Conservation (phyloP, 2,329 filamentous ascomycete species). For the Botryotinia globosa region DNA sequence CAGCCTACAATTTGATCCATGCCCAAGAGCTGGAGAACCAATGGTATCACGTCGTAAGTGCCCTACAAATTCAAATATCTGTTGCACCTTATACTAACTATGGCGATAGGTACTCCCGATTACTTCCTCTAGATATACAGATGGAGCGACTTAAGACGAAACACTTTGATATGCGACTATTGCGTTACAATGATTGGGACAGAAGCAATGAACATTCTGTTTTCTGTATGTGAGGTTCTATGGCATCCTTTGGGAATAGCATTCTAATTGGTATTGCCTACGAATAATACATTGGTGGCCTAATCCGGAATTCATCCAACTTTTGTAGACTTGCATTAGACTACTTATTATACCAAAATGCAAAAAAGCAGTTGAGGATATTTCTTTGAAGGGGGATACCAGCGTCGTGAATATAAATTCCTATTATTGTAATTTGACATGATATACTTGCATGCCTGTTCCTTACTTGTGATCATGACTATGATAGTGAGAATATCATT, state of each 20-base stretch:
- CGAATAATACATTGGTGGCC: constrained; percentile 17
- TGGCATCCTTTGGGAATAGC: constrained; percentile 24
- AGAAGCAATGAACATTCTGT: constrained; percentile 32
- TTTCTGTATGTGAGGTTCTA: constrained; percentile 28
- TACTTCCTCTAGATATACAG: constrained; percentile 80
- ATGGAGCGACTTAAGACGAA: constrained; percentile 16
- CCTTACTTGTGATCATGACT: not conserved
- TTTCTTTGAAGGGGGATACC: not conserved
- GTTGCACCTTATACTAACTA: constrained; percentile 20
- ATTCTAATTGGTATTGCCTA: constrained; percentile 20
- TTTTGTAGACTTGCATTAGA: constrained; percentile 38
- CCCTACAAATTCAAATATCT: not conserved
- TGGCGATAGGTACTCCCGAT: constrained; percentile 72
- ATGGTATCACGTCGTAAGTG: constrained; percentile 90
- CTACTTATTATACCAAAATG: constrained; percentile 32
- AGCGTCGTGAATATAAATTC: constrained; percentile 7
- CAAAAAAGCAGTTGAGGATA: constrained; percentile 28
- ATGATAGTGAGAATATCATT: not conserved
- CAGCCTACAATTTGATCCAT: constrained; percentile 98
- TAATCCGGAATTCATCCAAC: constrained; percentile 22
- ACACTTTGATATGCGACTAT: constrained; percentile 19
- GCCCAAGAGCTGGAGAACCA: constrained; percentile 92
- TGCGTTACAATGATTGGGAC: constrained; percentile 20
- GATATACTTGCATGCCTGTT: not conserved
- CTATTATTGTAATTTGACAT: not conserved